These are phyloP conservation scores for Talaromyces nanjingensis DNA, from an alignment of 495 filamentous ascomycete genomes.

Conservation along the genomic window DNA sequence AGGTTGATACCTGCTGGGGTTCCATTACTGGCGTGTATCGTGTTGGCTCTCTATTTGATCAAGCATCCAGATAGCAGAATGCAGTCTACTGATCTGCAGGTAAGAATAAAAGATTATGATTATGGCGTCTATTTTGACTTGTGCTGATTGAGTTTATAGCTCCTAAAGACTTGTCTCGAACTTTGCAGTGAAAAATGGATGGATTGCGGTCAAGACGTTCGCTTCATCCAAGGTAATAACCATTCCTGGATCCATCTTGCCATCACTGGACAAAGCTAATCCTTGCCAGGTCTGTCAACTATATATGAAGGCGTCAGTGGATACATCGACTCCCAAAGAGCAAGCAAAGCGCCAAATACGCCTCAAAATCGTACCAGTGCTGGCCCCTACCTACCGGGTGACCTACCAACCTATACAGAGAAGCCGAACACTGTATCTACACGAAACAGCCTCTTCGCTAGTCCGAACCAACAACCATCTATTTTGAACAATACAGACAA, in stretches of 20 bases:
- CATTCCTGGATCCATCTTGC: no score
- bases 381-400: background rate
- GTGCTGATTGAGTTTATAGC: background rate
- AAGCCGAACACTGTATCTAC: background rate
- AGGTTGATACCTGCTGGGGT: conserved; percentile 2
- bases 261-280: background rate
- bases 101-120: background rate
- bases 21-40: conserved; percentile 4
- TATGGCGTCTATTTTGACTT: background rate
- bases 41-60: conserved; percentile 3
- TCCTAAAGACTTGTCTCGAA: conserved; percentile 2
- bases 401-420: background rate
- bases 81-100: background rate
- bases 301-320: conserved; percentile 1
- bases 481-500: background rate
- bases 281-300: background rate
- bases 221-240: conserved; percentile 5
- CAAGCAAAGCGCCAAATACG: background rate
- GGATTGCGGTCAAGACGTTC: background rate
- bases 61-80: conserved; percentile 7
- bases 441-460: background rate
- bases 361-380: background rate
- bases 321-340: background rate
- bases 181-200: conserved; percentile 7
- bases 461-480: background rate